A percentile compares a stretch with the other conserved stretches of the same genome.
Conservation (phyloP, 495 filamentous ascomycete species). For the Hypoxylon fragiforme region DNA sequence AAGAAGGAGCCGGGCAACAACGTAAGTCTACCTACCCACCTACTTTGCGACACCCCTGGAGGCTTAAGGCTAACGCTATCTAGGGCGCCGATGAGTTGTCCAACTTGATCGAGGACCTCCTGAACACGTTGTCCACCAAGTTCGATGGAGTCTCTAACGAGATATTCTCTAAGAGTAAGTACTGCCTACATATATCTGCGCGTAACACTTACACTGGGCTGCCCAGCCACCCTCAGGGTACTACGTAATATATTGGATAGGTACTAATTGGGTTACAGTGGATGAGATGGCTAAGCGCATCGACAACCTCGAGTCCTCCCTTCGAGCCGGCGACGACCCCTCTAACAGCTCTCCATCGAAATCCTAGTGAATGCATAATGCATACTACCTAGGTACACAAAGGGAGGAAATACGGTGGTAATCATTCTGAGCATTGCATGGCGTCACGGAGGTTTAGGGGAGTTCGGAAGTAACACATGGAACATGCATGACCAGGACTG, state of each 20-base stretch:
- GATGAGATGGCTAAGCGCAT: conserved; percentile 92
- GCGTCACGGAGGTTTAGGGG: conserved; percentile 27
- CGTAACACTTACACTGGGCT: too few relatives aligned
- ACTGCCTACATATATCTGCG: background rate
- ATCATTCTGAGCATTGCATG: conserved; percentile 21
- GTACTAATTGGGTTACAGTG: conserved; percentile 60
- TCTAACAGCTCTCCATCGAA: conserved; percentile 35
- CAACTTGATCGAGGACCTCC: conserved; percentile 78
- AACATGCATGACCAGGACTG: background rate
- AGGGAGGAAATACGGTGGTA: background rate
- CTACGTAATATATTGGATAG: too few relatives aligned
- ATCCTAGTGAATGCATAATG: too few relatives aligned
- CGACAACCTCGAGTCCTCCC: conserved; percentile 80
- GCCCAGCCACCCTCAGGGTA: too few relatives aligned
- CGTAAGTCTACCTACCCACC: conserved; percentile 30
- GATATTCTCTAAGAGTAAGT: conserved; percentile 84
- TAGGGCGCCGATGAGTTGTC: conserved; percentile 61
- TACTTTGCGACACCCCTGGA: background rate
- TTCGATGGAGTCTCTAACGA: conserved; percentile 79
- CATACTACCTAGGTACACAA: too few relatives aligned
- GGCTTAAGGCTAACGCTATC: conserved; percentile 1
- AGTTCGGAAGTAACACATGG: conserved; percentile 5
- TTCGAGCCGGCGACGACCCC: conserved; percentile 53
- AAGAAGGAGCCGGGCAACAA: conserved; percentile 37
- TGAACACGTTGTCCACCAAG: conserved; percentile 81